Evolutionary conservation across 2,329 filamentous ascomycete genomes (phyloP).

Genomic region (Claviceps spartinae): DNA sequence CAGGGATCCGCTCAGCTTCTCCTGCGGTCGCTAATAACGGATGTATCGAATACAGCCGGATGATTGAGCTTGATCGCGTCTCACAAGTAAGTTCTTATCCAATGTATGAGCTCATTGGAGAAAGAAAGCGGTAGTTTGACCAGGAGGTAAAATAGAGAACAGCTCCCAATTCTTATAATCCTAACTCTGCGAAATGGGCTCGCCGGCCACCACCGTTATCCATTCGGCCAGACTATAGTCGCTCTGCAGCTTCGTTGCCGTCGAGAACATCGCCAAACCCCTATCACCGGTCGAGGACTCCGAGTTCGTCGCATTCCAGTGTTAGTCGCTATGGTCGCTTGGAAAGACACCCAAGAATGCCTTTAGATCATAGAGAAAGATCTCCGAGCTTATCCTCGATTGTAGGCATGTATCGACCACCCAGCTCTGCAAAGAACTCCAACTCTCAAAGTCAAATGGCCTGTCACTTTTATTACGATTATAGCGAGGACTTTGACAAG

Average conservation of each 20-base stretch:
- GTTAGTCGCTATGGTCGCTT: constrained; percentile 13
- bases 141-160: constrained; percentile 25
- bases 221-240: constrained; percentile 25
- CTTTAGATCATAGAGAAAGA: constrained; percentile 25
- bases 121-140: constrained; percentile 1
- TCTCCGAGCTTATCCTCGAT: constrained; percentile 37
- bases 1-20: constrained; percentile 35
- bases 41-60: constrained; percentile 34
- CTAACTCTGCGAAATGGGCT: constrained; percentile 21
- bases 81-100: constrained; percentile 27
- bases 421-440: constrained; percentile 13
- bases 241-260: constrained; percentile 27
- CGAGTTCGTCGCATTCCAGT: constrained; percentile 19
- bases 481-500: constrained; percentile 35
- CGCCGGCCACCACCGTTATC: constrained; percentile 25
- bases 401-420: constrained; percentile 31
- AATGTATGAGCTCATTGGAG: not conserved
- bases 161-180: constrained; percentile 27
- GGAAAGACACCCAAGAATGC: constrained; percentile 20
- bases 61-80: constrained; percentile 34
- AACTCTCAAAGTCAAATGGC: constrained; percentile 16
- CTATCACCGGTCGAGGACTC: constrained; percentile 20
- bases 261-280: constrained; percentile 15
- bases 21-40: constrained; percentile 35
- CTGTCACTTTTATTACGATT: constrained; percentile 37